A percentile compares a stretch with the other conserved stretches of the same genome.
Conservation (phyloP, 2,329 filamentous ascomycete species). For the Amphichorda felina region DNA sequence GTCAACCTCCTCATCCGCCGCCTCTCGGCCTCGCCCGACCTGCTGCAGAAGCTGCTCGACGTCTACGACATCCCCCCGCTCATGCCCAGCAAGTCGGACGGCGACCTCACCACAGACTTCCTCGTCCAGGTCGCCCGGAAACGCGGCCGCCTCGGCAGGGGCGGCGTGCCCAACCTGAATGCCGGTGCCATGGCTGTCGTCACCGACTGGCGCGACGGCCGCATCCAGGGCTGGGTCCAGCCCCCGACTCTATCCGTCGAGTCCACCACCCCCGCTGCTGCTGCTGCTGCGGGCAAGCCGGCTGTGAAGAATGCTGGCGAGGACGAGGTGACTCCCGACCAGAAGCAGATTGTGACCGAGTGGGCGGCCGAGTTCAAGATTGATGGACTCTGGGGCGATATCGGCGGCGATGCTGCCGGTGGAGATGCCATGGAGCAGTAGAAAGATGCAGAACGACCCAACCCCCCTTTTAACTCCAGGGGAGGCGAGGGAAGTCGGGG, state of each 20-base stretch:
- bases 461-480: no score
- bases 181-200: constrained; percentile 87
- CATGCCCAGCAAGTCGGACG: constrained; percentile 50
- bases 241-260: constrained; percentile 53
- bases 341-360: constrained; percentile 81
- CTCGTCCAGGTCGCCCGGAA: constrained; percentile 91
- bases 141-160: constrained; percentile 75
- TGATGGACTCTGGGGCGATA: constrained; percentile 78
- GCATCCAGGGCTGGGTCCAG: constrained; percentile 86
- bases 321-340: constrained; percentile 42
- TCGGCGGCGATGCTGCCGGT: constrained; percentile 19
- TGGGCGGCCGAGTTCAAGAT: constrained; percentile 95
- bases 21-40: constrained; percentile 58
- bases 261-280: constrained; percentile 8
- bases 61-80: constrained; percentile 79
- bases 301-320: constrained; percentile 25
- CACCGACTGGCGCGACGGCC: constrained; percentile 91
- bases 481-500: no score
- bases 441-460: constrained; percentile 1
- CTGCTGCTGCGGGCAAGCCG: constrained; percentile 15
- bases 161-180: constrained; percentile 79
- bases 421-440: constrained; percentile 42
- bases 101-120: constrained; percentile 80
- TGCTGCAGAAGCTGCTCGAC: constrained; percentile 67
- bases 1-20: constrained; percentile 75